Base-by-base conservation (phyloP, 805 yeast species). In the Zygosaccharomyces bisporus region DNA sequence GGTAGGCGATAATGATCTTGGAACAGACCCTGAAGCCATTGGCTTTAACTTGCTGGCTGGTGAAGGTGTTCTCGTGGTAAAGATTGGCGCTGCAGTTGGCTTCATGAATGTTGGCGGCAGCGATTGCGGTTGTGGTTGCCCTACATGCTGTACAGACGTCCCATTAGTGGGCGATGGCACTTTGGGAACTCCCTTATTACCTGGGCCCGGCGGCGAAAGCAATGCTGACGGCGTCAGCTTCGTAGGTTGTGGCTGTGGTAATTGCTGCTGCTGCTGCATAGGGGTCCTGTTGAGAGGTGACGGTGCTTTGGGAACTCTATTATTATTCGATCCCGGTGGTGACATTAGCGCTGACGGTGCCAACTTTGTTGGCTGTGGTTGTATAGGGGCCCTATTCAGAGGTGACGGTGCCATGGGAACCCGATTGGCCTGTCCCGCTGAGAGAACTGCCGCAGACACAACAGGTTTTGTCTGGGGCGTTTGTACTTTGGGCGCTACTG, bases 41-140 rank as follows among this genome's bases (percentile, higher is more conserved):
- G 55, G 67, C 44, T 41, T 50, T 7, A 21, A 39, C 8, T 19
- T 34, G 16, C 29, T 20, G 13, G 13, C 29, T 21, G 39, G n/a
- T 24, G 29, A 25, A 13, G 47, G 30, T 21, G 23, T 29, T 38
- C 46, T 24, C 13, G 35, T 24, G 9, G 20, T 31, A 6, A 37
- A 31, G 7, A 16, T 27, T 13, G 16, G 9, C 23, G 12, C 6
- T 21, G 14, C 24, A 5, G 16, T 7, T 3, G 30, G 19, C 7
- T 25, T 16, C 25, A 29, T 13, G n/a, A 18, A 10, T 13, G 19
- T 12, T 12, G 30, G 39, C 27, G 21, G 23, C n/a, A n/a, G n/a
- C n/a, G n/a, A n/a, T n/a, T n/a, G n/a, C n/a, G n/a, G n/a, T n/a
- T n/a, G n/a, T n/a, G n/a, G n/a, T n/a, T n/a, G n/a, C n/a, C n/a